Conservation (phyloP, 805 yeast genomes). For the Ogataea trehaloabstinens region DNA sequence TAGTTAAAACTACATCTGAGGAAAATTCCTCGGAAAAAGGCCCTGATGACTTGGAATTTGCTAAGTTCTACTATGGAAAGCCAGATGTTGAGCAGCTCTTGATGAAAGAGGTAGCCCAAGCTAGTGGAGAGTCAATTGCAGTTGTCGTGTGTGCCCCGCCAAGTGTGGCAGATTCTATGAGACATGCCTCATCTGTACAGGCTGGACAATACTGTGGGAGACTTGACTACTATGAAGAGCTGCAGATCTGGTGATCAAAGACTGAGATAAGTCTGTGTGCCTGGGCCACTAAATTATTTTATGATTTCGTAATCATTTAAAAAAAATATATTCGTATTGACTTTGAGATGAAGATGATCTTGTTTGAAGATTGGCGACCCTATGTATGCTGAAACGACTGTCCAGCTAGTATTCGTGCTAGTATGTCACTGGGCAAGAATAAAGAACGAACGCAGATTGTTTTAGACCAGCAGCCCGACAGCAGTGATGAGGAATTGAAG, state of each 20-base stretch:
- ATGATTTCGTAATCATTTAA: too few species aligned
- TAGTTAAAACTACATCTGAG: conserved; percentile 5
- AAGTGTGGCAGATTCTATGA: conserved; percentile 46
- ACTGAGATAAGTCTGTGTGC: too few species aligned
- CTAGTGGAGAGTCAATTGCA: conserved; percentile 38
- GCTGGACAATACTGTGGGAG: conserved; percentile 42
- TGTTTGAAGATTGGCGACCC: too few species aligned
- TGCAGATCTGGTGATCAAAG: conserved; percentile 74
- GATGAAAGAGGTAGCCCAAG: conserved; percentile 29
- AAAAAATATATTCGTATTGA: too few species aligned
- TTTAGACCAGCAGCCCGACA: too few species aligned
- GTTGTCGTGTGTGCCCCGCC: conserved; percentile 48
- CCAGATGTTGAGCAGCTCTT: conserved; percentile 37
- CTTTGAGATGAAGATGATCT: too few species aligned
- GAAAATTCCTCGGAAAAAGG: conserved; percentile 31
- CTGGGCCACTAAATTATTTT: too few species aligned
- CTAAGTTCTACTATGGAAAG: conserved; percentile 40
- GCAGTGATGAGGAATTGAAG: too few species aligned
- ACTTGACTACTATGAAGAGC: conserved; percentile 73
- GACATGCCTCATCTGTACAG: conserved; percentile 45
- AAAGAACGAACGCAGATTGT: too few species aligned
- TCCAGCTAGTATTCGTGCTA: too few species aligned
- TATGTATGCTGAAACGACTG: too few species aligned
- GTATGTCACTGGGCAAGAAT: too few species aligned
- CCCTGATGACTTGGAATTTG: conserved; percentile 23